Percentiles rank a stretch among this genome's conserved stretches.
phyloP scores from a whole-genome alignment of 129 eudicot genomes.

The Escallonia rubra region DNA sequence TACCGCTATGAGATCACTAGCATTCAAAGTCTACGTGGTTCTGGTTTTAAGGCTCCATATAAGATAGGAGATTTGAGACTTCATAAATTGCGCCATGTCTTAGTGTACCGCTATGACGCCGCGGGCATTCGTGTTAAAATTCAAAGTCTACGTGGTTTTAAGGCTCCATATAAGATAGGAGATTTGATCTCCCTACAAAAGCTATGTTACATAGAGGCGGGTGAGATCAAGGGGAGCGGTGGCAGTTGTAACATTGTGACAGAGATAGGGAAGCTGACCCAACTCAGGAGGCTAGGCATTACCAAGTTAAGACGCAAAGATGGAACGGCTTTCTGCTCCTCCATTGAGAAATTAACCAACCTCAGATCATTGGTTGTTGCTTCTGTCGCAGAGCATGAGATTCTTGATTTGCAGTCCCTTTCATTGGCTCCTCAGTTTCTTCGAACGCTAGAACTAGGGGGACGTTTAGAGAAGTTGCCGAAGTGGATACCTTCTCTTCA shows the following conservation, averaged over 20 bases:
- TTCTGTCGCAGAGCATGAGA: no score
- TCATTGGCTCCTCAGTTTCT: no score
- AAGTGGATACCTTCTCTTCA: not conserved
- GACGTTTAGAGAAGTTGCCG: slow-evolving; percentile 11
- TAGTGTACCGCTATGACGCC: no score
- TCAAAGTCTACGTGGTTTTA: no score
- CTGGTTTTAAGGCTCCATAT: not conserved
- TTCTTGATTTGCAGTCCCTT: no score
- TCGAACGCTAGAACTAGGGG: not conserved
- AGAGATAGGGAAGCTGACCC: slow-evolving; percentile 10
- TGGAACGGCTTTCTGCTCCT: slow-evolving; percentile 5
- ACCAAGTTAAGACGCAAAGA: not conserved
- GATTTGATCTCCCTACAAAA: slow-evolving; percentile 1
- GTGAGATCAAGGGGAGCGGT: no score
- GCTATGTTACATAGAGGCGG: slow-evolving; percentile 5
- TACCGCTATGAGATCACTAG: not conserved
- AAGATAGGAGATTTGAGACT: not conserved
- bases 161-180: no score
- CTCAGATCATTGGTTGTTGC: no score
- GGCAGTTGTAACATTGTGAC: not conserved
- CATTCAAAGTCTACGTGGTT: not conserved
- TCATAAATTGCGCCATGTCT: no score
- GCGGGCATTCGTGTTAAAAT: no score
- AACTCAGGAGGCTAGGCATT: slow-evolving; percentile 14
- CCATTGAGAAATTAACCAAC: not conserved